A percentile compares a stretch with the other conserved stretches of the same genome.
Conservation (phyloP, 352 stramenopile genomes). For the Plasmopara halstedii region DNA sequence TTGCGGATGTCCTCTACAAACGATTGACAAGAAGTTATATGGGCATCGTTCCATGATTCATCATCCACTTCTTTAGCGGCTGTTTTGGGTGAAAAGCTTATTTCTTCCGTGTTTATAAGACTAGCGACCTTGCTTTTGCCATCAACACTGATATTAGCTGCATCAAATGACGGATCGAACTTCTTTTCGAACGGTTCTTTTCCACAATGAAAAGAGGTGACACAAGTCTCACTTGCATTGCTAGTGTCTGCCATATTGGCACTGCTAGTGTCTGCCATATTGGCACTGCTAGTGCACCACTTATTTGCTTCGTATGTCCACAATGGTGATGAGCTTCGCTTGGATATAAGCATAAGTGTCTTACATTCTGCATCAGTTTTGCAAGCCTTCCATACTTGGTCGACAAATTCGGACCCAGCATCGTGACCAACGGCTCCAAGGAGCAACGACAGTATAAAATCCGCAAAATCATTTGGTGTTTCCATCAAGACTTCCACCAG, state of each 20-base stretch:
- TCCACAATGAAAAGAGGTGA: not conserved
- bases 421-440: slow-evolving; percentile 13
- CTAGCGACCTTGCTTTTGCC: not conserved
- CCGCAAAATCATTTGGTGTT: slow-evolving; percentile 44
- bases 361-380: slow-evolving; percentile 26
- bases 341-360: slow-evolving; percentile 18
- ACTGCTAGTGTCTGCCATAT: slow-evolving; percentile 2
- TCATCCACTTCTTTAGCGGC: slow-evolving; percentile 3
- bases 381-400: slow-evolving; percentile 28
- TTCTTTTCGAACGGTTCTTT: not conserved
- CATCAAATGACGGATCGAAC: not conserved
- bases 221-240: not conserved
- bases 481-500: slow-evolving; percentile 47
- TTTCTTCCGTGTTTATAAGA: slow-evolving; percentile 4
- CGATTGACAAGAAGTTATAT: slow-evolving; percentile 23
- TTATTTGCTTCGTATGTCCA: slow-evolving; percentile 16
- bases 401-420: slow-evolving; percentile 11
- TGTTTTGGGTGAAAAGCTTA: slow-evolving; percentile 7
- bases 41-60: not conserved
- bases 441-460: slow-evolving; percentile 38
- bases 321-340: slow-evolving; percentile 13
- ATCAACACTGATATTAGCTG: not conserved
- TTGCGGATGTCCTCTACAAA: slow-evolving; percentile 62
- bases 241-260: not conserved
- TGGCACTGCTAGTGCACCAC: slow-evolving; percentile 14